Percentiles rank a stretch among this genome's conserved stretches.
Evolutionary conservation across 2,329 filamentous ascomycete species (phyloP).

Genomic region (Kalaharituber pfeilii): DNA sequence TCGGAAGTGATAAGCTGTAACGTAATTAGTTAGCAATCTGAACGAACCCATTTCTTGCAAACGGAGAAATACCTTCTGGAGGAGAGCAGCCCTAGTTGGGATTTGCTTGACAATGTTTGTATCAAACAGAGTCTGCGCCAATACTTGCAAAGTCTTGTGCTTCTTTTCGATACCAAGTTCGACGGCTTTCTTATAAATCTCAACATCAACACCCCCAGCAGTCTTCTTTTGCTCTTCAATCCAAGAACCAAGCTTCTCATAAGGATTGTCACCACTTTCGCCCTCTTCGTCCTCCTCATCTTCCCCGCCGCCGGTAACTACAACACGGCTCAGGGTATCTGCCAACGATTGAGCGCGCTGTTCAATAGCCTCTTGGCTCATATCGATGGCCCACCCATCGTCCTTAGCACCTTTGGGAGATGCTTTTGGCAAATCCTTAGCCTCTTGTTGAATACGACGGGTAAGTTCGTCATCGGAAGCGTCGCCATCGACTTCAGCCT

Average conservation of each 20-base stretch:
- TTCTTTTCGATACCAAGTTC: constrained; percentile 88
- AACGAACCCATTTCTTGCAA: constrained; percentile 23
- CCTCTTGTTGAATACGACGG: constrained; percentile 51
- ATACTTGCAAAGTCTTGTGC: constrained; percentile 79
- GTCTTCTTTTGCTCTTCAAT: constrained; percentile 56
- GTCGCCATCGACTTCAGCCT: constrained; percentile 40
- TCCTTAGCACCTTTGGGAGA: constrained; percentile 40
- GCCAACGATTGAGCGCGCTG: constrained; percentile 85
- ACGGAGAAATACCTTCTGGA: constrained; percentile 47
- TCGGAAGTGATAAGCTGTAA: constrained; percentile 64
- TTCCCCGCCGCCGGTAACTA: constrained; percentile 59
- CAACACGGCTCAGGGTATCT: constrained; percentile 82
- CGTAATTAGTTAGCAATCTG: not conserved
- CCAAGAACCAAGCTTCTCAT: constrained; percentile 88
- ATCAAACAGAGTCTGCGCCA: constrained; percentile 86
- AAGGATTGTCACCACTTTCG: constrained; percentile 53
- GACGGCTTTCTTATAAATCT: constrained; percentile 92
- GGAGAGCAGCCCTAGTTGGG: constrained; percentile 60
- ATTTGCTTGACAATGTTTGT: constrained; percentile 73
- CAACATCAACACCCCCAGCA: constrained; percentile 64
- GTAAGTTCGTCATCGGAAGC: constrained; percentile 86
- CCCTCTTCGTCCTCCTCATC: constrained; percentile 67
- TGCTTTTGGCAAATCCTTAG: constrained; percentile 52
- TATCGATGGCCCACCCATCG: constrained; percentile 89
- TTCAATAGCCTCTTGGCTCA: constrained; percentile 86